Percentiles rank a stretch among this genome's conserved stretches.
Evolutionary conservation across 495 filamentous ascomycete genomes (phyloP).

Genomic region (Neurospora sp.): DNA sequence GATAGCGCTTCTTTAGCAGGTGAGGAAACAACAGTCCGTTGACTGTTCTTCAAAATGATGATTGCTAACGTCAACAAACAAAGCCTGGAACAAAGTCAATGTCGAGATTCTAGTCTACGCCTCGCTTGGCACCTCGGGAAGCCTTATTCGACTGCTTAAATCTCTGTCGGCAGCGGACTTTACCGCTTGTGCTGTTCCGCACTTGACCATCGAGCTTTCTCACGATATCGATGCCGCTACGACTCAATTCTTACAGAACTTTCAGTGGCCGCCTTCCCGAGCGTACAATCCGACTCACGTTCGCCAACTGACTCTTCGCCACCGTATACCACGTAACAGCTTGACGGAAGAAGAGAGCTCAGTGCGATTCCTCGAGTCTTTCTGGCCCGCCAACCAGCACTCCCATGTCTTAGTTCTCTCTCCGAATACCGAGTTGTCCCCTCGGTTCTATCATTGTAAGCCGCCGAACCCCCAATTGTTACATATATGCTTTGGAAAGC

Average conservation of each 20-base stretch:
- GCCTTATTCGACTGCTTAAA: conserved; percentile 59
- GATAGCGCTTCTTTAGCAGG: conserved; percentile 60
- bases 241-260: conserved; percentile 45
- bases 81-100: conserved; percentile 63
- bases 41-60: conserved; percentile 7
- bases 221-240: conserved; percentile 51
- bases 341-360: conserved; percentile 54
- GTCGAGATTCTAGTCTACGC: conserved; percentile 73
- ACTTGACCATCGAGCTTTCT: conserved; percentile 74
- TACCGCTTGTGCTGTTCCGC: conserved; percentile 49
- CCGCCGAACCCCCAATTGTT: background rate
- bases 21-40: conserved; percentile 22
- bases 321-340: conserved; percentile 48
- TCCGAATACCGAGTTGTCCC: conserved; percentile 62
- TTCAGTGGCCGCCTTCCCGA: conserved; percentile 52
- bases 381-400: conserved; percentile 55
- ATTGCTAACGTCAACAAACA: background rate
- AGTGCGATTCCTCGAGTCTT: conserved; percentile 64
- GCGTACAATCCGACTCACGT: conserved; percentile 25
- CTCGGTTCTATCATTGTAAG: conserved; percentile 67
- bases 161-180: conserved; percentile 68
- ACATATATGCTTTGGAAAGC: background rate
- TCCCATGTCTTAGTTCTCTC: conserved; percentile 72
- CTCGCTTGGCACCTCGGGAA: conserved; percentile 55
- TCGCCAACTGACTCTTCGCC: conserved; percentile 55